Evolutionary conservation across 1,284 basidiomycete species (phyloP).

Genomic region (Cryptococcus wingfieldii): DNA sequence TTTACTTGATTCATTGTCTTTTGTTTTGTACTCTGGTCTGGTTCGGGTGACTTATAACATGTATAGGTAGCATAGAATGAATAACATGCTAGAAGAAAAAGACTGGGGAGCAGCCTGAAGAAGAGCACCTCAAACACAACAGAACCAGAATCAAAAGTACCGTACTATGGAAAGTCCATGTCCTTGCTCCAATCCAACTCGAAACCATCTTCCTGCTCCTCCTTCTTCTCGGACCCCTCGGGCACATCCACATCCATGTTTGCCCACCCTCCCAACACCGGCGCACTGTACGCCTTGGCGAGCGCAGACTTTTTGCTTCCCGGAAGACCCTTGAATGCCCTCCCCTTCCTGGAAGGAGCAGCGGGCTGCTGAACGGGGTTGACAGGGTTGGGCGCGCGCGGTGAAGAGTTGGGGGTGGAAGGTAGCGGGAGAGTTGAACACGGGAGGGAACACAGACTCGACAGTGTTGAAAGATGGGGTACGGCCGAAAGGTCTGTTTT

Average conservation of each 20-base stretch:
- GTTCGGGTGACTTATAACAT: neutral
- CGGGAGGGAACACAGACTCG: slow-evolving; percentile 39
- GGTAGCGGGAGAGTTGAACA: slow-evolving; percentile 29
- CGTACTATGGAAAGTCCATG: neutral
- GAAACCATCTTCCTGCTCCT: slow-evolving; percentile 34
- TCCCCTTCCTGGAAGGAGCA: slow-evolving; percentile 11
- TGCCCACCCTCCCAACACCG: slow-evolving; percentile 31
- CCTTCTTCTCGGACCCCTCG: neutral
- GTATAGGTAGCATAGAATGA: neutral
- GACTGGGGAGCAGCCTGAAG: neutral
- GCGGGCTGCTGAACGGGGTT: neutral
- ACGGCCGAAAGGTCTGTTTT: neutral
- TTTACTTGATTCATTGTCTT: neutral
- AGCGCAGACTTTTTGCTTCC: slow-evolving; percentile 13
- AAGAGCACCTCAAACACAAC: neutral
- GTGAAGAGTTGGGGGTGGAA: slow-evolving; percentile 34
- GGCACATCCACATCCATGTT: slow-evolving; percentile 28
- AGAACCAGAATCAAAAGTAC: neutral
- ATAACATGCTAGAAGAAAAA: neutral
- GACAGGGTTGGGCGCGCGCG: neutral
- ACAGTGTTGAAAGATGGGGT: neutral
- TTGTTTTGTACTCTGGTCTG: neutral
- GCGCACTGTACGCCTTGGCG: slow-evolving; percentile 37
- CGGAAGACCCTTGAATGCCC: slow-evolving; percentile 21
- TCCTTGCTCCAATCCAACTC: slow-evolving; percentile 9